Conservation (phyloP, 2,329 filamentous ascomycete genomes). For the Pseudogymnoascus sp. region DNA sequence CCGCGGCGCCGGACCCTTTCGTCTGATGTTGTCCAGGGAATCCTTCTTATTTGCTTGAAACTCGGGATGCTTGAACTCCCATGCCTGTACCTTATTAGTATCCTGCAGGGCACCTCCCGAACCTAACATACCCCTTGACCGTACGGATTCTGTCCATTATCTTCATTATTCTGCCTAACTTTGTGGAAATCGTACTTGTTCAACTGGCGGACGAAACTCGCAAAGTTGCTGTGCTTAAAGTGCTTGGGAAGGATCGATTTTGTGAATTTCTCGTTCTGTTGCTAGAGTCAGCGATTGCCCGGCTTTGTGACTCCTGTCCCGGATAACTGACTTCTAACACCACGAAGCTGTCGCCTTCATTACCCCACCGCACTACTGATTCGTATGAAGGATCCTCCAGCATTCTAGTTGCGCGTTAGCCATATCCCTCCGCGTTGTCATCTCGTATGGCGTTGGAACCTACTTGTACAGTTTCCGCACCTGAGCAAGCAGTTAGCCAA, state of each 20-base stretch:
- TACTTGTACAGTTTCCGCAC: slow-evolving; percentile 99
- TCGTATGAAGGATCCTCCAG: slow-evolving; percentile 90
- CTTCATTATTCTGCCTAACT: slow-evolving; percentile 84
- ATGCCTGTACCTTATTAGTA: slow-evolving; percentile 49
- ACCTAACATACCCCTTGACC: slow-evolving; percentile 60
- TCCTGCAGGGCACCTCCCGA: slow-evolving; percentile 12
- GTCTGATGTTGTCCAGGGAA: slow-evolving; percentile 88
- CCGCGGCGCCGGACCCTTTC: slow-evolving; percentile 86
- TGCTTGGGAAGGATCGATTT: slow-evolving; percentile 95
- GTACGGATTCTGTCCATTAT: slow-evolving; percentile 73
- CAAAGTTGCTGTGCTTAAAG: slow-evolving; percentile 99
- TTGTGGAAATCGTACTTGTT: slow-evolving; percentile 99
- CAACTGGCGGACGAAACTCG: slow-evolving; percentile 88
- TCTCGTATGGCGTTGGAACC: slow-evolving; percentile 24
- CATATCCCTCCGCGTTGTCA: slow-evolving; percentile 24
- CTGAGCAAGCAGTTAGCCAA: slow-evolving; percentile 39
- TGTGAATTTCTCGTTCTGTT: slow-evolving; percentile 93
- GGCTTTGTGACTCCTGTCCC: background rate
- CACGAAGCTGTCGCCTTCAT: slow-evolving; percentile 91
- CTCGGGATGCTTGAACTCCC: slow-evolving; percentile 97
- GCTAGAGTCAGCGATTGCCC: slow-evolving; percentile 17
- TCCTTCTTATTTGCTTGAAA: slow-evolving; percentile 96
- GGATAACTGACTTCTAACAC: slow-evolving; percentile 72
- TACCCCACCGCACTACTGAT: slow-evolving; percentile 90
- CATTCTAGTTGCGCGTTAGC: slow-evolving; percentile 59